Evolutionary conservation across 371 early-diverging fungal genomes (phyloP).

Genomic region (Mortierella sp.): DNA sequence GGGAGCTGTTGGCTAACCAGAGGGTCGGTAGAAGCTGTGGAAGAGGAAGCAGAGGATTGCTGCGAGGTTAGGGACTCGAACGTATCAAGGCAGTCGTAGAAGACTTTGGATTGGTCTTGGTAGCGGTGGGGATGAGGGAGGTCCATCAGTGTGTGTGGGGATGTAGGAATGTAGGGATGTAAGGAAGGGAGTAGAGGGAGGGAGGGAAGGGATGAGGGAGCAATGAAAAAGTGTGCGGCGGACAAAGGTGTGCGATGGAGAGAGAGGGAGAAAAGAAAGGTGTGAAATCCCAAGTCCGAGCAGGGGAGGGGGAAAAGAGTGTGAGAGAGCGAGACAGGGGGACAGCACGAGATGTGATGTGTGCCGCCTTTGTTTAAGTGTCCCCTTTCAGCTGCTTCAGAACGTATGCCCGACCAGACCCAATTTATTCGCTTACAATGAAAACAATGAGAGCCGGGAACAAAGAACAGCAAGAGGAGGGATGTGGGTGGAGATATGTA

Average conservation of each 20-base stretch:
- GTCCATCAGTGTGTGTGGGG: slow-evolving; percentile 21
- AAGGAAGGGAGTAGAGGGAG: neutral
- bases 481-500: no score
- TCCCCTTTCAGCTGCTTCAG: no score
- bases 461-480: no score
- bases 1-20: slow-evolving; percentile 14
- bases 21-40: slow-evolving; percentile 27
- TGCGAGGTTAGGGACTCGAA: slow-evolving; percentile 24
- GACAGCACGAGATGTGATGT: no score
- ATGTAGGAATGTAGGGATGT: slow-evolving; percentile 1
- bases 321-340: no score
- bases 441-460: no score
- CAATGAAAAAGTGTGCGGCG: neutral
- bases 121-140: slow-evolving; percentile 45
- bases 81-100: slow-evolving; percentile 42
- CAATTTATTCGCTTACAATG: no score
- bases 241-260: no score
- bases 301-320: no score
- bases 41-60: slow-evolving; percentile 13
- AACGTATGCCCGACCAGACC: no score
- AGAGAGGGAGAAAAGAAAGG: neutral
- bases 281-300: neutral
- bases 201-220: neutral
- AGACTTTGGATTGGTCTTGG: slow-evolving; percentile 45
- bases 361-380: no score